Evolutionary conservation across 352 stramenopile species (phyloP), one percentile per base, ranked within the genome.

Genomic region (Pythium coloratum): DNA sequence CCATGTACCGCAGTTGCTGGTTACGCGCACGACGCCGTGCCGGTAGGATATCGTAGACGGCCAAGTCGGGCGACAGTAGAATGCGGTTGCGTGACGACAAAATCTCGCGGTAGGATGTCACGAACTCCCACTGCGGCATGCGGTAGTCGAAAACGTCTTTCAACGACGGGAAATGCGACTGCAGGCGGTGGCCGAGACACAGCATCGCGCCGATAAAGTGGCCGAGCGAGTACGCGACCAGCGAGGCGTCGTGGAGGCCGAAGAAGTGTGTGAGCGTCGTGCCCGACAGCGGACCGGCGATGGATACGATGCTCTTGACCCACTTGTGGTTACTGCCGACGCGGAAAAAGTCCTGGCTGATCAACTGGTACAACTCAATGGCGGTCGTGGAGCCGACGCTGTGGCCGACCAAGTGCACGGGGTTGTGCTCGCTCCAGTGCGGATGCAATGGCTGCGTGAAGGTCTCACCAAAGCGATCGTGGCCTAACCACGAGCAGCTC

Each of bases 311-410:
- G 62, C 80, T 87, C 6, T 65, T 63, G 12, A 91, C 75, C 82
- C 82, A 91, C 60, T 73, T 73, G 65, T 82, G 59, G 18, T 68
- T 73, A 33, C 68, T 84, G 6, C 79, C 76, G 28, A 90, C 77
- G 34, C 63, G 46, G 36, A 88, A 90, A 49, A 72, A 79, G 65
- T 90, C 80, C 7, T 69, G 42, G 40, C 76, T 78, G 6, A 90
- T 67, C 68, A 89, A 61, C 72, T 92, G 83, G 54, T 92, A 90
- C 53, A 92, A 60, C 54, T 92, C 81, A 30, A 92, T 69, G 32
- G 84, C 81, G 13, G 81, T 89, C 26, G 80, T 88, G 18, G 70
- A 69, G 36, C 84, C 81, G 26, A 86, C 78, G 59, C 80, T 88
- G 67, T 89, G 82, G 13, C 79, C 82, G 12, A 89, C 28, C 13